Conservation (phyloP, 1,284 basidiomycete genomes). For the Porodaedalea pini region DNA sequence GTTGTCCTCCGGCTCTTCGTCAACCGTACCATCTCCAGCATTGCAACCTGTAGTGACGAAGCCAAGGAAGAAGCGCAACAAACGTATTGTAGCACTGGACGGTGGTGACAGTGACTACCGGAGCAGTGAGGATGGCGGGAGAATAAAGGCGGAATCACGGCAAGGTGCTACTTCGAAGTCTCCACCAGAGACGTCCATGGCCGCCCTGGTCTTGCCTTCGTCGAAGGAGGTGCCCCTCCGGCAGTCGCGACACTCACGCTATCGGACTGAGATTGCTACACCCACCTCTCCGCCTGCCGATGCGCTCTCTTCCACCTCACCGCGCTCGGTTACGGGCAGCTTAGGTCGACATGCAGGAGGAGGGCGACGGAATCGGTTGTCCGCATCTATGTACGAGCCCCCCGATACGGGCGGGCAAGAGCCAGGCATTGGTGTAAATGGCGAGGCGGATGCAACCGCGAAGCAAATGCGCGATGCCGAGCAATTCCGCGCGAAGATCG, state of each 20-base stretch:
- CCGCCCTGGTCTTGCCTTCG: background rate
- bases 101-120: conserved; percentile 36
- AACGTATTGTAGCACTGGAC: conserved; percentile 69
- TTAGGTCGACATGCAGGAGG: conserved; percentile 24
- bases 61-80: conserved; percentile 46
- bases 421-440: conserved; percentile 24
- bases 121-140: conserved; percentile 25
- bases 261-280: conserved; percentile 41
- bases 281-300: conserved; percentile 18
- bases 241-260: conserved; percentile 41
- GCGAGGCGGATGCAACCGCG: conserved; percentile 32
- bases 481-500: conserved; percentile 71
- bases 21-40: conserved; percentile 42
- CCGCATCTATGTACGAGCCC: conserved; percentile 61
- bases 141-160: background rate
- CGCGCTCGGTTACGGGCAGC: conserved; percentile 10
- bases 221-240: conserved; percentile 12
- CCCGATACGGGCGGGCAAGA: conserved; percentile 17
- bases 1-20: conserved; percentile 35
- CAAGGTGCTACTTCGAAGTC: conserved; percentile 26
- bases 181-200: background rate
- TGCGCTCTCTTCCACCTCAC: conserved; percentile 28
- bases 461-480: conserved; percentile 53
- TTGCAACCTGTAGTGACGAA: conserved; percentile 40
- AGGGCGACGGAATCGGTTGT: conserved; percentile 48